These are phyloP conservation scores for Scheffersomyces insectosa DNA, from an alignment of 1,139 yeast species.

Conservation along the genomic window DNA sequence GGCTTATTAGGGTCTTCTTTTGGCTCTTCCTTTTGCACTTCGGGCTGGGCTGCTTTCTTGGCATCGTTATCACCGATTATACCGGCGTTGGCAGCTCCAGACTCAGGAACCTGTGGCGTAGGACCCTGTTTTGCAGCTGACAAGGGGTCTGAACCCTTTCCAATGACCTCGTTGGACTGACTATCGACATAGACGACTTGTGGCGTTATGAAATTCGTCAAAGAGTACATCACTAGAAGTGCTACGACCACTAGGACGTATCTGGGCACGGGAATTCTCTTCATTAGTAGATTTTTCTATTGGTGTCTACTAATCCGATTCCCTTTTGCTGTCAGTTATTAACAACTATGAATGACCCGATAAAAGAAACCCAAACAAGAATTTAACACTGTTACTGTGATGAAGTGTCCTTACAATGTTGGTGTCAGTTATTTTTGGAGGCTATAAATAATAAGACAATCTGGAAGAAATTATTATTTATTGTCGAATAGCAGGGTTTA, in stretches of 20 bases:
- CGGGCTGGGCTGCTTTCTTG: neutral
- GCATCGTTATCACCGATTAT: neutral
- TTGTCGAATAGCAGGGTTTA: neutral
- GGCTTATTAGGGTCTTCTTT: slow-evolving; percentile 2
- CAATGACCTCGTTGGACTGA: slow-evolving; percentile 19
- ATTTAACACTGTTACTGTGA: too few relatives aligned
- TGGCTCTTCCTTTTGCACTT: neutral
- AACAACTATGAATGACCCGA: too few relatives aligned
- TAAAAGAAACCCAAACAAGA: too few relatives aligned
- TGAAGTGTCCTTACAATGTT: neutral
- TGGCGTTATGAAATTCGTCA: slow-evolving; percentile 17
- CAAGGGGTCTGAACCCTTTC: slow-evolving; percentile 8
- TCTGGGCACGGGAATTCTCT: slow-evolving; percentile 19
- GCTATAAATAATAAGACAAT: neutral
- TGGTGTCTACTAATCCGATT: neutral
- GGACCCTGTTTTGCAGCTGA: slow-evolving; percentile 7
- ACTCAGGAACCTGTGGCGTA: neutral
- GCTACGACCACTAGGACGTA: slow-evolving; percentile 20
- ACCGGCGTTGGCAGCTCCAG: neutral
- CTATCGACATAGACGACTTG: slow-evolving; percentile 26
- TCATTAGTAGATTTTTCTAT: slow-evolving; percentile 12
- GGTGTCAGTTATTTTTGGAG: neutral
- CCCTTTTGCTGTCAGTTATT: too few relatives aligned
- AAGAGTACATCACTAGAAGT: slow-evolving; percentile 17
- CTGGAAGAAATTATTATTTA: neutral